Base-by-base conservation (phyloP, 192 early-diverging fungal species). In the Gamsiella multidivaricata region DNA sequence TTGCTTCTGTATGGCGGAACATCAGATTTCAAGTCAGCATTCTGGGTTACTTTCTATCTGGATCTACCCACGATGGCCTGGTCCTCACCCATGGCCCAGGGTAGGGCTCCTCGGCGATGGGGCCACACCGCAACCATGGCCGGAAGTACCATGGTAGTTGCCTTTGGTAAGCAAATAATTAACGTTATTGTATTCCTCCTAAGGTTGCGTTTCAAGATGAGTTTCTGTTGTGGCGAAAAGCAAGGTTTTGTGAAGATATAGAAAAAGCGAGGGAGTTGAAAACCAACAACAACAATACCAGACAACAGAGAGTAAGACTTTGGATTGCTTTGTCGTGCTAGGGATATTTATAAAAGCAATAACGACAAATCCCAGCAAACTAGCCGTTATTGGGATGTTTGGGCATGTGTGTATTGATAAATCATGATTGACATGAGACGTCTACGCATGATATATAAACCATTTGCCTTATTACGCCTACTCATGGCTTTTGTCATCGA, bases 121-220 rank as follows among this genome's bases (percentile, higher is more conserved):
- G 70, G 70, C 15, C 70, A 73, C 26, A 73, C 61, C 3, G 61
- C 70, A 6, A 73, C 70, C 22, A 73, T 73, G 70, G 61, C 47
- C 42, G 70, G 70, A 2, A 59, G 50, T 12, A 53, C 39, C 39
- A 73, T 73, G 70, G 62, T 73, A 5, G 70, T 73, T 6, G 36
- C 55, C 23, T 73, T 73, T 65, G 70, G 70, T 73, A 73, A 59
- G 67, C 32, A 31, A 51, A 36, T 9, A 26, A 26, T 41, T 12
- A 29, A 11, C 31, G 22, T 11, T 6, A 49, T 49, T 8, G 22
- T 20, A 49, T 20, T 49, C 22, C 34, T 36, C 17, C 1, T 20
- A 18, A 5, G n/a, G 12, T 37, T 56, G 31, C 15, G 8, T 53
- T 10, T 53, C 8, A 53, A 28, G 26, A n/a, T 20, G 54, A n/a